Base-by-base conservation (phyloP, 1,284 basidiomycete species). In the Cryptococcus sp. region DNA sequence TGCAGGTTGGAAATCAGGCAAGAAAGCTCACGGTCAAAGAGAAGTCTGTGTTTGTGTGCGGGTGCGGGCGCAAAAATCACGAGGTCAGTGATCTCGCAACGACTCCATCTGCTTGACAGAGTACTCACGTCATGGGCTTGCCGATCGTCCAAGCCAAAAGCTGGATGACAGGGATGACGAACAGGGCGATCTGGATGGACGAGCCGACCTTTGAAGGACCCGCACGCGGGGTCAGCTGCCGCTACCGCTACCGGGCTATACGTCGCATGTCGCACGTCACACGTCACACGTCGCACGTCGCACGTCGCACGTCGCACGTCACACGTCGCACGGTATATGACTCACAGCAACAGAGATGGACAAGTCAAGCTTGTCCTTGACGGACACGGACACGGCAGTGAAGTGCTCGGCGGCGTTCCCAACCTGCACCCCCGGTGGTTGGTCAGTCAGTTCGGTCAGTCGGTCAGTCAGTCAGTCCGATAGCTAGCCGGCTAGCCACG, bases 321-420 rank as follows among this genome's bases (percentile, higher is more conserved):
- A n/a, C n/a, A n/a, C n/a, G n/a, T n/a, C n/a, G 21, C 18, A 36
- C 20, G 33, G 6, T 20, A n/a, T 1, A 18, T 18, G 13, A 64
- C 62, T 52, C 28, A 72, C 88, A 9, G 92, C 91, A 40, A 93
- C 89, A 50, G 87, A 85, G 55, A 92, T 80, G 65, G 77, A 76
- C 12, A 81, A 72, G 59, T 80, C 80, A 42, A 81, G 70, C 65
- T 81, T 81, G 64, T 80, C 80, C 78, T 93, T 91, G 61, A 91
- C 85, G 0, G 91, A 89, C 6, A 92, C 89, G 3, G 86, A 87
- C 52, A 95, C 88, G 40, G 91, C 89, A 6, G 91, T 94, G 49
- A 87, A 86, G 70, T 92, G 91, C 72, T 95, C 92, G 1, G 73
- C 74, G 18, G 76, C 72, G 59, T 75, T 73, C 35, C 73, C 73